phyloP scores from a whole-genome alignment of 331 rosid genomes.

The Dryas integrifolia region DNA sequence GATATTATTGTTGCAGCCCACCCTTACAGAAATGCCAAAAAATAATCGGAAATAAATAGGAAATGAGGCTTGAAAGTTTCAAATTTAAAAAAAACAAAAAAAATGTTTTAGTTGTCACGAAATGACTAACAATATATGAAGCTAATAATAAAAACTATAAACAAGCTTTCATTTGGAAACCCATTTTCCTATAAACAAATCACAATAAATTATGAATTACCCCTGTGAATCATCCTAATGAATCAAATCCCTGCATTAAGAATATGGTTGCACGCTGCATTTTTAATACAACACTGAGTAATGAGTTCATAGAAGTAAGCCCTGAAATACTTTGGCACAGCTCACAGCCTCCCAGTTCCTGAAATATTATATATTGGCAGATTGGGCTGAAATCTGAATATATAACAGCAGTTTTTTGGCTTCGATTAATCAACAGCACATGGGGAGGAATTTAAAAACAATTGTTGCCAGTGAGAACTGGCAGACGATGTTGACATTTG shows the following conservation, averaged over 20 bases:
- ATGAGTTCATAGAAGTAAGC: no score
- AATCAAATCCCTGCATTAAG: background rate
- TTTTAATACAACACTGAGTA: no score
- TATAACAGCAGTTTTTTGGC: background rate
- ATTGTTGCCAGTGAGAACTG: background rate
- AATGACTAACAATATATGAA: no score
- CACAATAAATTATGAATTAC: background rate
- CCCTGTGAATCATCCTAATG: background rate
- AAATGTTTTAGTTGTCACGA: no score
- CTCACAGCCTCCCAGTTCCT: background rate
- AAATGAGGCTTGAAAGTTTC: no score
- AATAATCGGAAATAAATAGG: no score
- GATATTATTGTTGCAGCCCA: no score
- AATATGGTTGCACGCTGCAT: no score
- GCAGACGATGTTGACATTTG: background rate
- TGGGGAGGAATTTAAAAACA: background rate
- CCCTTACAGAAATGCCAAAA: no score
- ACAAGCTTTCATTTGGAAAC: no score
- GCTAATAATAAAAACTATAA: no score
- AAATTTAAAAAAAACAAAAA: no score
- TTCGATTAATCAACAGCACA: constrained; percentile 7
- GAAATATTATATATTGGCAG: background rate
- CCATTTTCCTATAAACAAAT: background rate
- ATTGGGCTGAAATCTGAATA: background rate
- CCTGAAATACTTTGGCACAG: background rate